Percentiles rank a stretch among this genome's conserved stretches.
phyloP scores from a whole-genome alignment of 1,284 basidiomycete species.

The Boletus semigastroideus region DNA sequence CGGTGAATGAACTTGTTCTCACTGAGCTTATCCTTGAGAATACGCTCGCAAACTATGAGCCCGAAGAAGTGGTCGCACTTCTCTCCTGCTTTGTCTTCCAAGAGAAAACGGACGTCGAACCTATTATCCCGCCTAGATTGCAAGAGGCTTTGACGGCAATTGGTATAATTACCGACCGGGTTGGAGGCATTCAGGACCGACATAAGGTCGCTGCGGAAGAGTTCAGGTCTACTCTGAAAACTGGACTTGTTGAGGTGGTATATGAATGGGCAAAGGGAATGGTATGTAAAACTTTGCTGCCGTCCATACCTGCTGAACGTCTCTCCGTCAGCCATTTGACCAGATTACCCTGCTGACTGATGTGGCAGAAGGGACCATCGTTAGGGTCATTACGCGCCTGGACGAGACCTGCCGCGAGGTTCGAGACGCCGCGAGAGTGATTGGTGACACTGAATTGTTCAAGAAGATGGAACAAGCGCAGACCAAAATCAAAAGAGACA shows the following conservation, averaged over 20 bases:
- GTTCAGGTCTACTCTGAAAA: slow-evolving; percentile 75
- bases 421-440: slow-evolving; percentile 94
- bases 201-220: slow-evolving; percentile 81
- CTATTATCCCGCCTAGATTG: slow-evolving; percentile 75
- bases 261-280: slow-evolving; percentile 99
- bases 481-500: slow-evolving; percentile 90
- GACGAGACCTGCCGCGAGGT: slow-evolving; percentile 99
- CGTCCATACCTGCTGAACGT: not conserved
- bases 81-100: slow-evolving; percentile 97
- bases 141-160: slow-evolving; percentile 81
- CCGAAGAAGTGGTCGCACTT: slow-evolving; percentile 96
- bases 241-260: slow-evolving; percentile 92
- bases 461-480: slow-evolving; percentile 98
- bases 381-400: slow-evolving; percentile 92
- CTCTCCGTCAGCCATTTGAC: slow-evolving; percentile 76
- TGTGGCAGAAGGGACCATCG: slow-evolving; percentile 95
- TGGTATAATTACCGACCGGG: slow-evolving; percentile 77
- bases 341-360: slow-evolving; percentile 94
- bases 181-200: slow-evolving; percentile 76
- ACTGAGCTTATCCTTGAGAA: slow-evolving; percentile 98
- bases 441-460: slow-evolving; percentile 93
- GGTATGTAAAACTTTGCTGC: slow-evolving; percentile 49
- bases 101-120: slow-evolving; percentile 92
- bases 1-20: slow-evolving; percentile 91
- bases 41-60: slow-evolving; percentile 84